Conservation (phyloP, 768 basidiomycete genomes). For the Pleurotus djamor region DNA sequence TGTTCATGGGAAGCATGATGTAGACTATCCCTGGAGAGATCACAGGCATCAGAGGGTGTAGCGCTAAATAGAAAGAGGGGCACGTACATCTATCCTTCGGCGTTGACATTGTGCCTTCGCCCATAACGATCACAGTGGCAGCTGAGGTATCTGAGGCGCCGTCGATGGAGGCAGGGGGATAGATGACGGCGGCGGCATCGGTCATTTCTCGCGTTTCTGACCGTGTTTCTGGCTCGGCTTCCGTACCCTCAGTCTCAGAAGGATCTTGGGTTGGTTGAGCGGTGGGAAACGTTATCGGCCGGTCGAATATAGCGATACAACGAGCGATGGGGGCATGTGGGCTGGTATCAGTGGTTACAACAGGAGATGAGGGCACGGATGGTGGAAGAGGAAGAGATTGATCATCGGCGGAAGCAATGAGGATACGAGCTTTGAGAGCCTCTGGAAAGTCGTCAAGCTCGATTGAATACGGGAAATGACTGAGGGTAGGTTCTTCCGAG, state of each 20-base stretch:
- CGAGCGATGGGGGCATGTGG: slow-evolving; percentile 30
- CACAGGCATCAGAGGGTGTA: background rate
- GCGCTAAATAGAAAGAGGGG: slow-evolving; percentile 10
- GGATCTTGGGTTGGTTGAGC: background rate
- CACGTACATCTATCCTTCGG: slow-evolving; percentile 72
- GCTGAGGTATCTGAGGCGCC: slow-evolving; percentile 47
- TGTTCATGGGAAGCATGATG: slow-evolving; percentile 40
- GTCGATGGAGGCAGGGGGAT: slow-evolving; percentile 63
- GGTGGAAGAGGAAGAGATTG: slow-evolving; percentile 28
- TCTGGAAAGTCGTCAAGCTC: slow-evolving; percentile 62
- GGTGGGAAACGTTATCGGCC: slow-evolving; percentile 19
- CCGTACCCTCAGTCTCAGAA: slow-evolving; percentile 17
- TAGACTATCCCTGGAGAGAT: slow-evolving; percentile 52
- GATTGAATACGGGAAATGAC: slow-evolving; percentile 35
- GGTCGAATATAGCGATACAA: slow-evolving; percentile 50
- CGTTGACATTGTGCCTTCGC: slow-evolving; percentile 71
- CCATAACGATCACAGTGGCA: slow-evolving; percentile 65
- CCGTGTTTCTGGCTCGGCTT: slow-evolving; percentile 14
- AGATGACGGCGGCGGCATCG: slow-evolving; percentile 72
- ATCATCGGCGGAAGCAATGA: slow-evolving; percentile 48
- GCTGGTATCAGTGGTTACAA: slow-evolving; percentile 1
- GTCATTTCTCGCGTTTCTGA: slow-evolving; percentile 20
- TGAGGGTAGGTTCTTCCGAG: background rate
- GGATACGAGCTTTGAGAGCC: slow-evolving; percentile 46
- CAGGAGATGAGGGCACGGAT: slow-evolving; percentile 14